Percentiles rank a stretch among this genome's conserved stretches.
Evolutionary conservation across 148 eudicot genomes (phyloP).

Genomic region (Amaranthus cruentus): DNA sequence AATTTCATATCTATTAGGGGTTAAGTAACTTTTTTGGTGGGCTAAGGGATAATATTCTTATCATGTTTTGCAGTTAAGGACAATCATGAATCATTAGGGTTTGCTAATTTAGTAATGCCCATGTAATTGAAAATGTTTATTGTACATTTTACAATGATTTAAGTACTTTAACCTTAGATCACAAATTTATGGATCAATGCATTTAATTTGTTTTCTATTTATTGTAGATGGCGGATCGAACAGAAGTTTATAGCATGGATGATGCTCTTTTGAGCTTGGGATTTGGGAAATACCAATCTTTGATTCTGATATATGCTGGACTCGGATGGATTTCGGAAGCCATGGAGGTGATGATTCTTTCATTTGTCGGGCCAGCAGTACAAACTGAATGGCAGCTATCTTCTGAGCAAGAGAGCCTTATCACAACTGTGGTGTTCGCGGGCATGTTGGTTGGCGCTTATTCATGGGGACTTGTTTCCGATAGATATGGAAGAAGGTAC

Average conservation of each 20-base stretch:
- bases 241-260: slow-evolving; percentile 28
- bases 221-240: slow-evolving; percentile 19
- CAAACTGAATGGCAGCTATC: neutral
- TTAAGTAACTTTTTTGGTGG: no score
- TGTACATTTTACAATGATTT: no score
- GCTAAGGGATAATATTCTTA: no score
- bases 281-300: slow-evolving; percentile 2
- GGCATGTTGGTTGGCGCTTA: slow-evolving; percentile 14
- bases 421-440: neutral
- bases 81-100: no score
- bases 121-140: no score
- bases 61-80: no score
- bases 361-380: slow-evolving; percentile 5
- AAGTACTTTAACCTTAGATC: neutral
- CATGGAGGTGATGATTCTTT: slow-evolving; percentile 15
- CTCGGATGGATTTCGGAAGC: slow-evolving; percentile 13
- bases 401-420: neutral
- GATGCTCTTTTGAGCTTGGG: slow-evolving; percentile 23
- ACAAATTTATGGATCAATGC: neutral
- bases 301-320: slow-evolving; percentile 6
- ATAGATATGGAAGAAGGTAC: slow-evolving; percentile 12
- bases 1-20: neutral
- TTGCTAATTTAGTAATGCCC: no score
- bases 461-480: slow-evolving; percentile 15
- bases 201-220: neutral